A percentile compares a stretch with the other conserved stretches of the same genome.
Conservation (phyloP, 257 asterid genomes). For the Solanum gracilifrons region DNA sequence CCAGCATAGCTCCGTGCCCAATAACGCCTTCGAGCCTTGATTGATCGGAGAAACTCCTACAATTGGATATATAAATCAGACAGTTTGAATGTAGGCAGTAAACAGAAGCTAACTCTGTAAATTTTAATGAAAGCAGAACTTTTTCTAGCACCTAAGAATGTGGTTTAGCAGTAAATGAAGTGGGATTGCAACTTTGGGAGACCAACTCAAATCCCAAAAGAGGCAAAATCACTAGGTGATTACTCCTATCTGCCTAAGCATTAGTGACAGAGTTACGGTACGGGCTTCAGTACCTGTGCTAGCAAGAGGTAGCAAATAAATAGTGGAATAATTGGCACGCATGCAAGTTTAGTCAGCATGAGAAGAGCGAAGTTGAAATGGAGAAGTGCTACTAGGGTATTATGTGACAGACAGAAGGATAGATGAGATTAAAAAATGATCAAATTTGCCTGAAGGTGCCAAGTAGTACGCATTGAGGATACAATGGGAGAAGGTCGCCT, state of each 20-base stretch:
- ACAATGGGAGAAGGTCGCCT: neutral
- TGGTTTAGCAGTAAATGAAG: neutral
- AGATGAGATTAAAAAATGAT: neutral
- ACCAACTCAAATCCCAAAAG: neutral
- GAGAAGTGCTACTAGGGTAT: neutral
- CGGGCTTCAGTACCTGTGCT: neutral
- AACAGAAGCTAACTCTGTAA: neutral
- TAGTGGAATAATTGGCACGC: neutral
- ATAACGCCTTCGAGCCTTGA: slow-evolving; percentile 68
- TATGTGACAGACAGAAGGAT: neutral
- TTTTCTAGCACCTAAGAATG: neutral
- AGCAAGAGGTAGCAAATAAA: neutral
- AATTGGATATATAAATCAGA: slow-evolving; percentile 1
- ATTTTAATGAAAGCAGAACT: neutral
- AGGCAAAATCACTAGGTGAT: neutral
- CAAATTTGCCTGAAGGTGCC: neutral
- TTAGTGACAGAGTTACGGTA: neutral
- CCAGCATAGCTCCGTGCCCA: slow-evolving; percentile 99
- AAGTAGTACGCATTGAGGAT: neutral
- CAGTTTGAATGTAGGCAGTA: neutral
- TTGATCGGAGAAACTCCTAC: slow-evolving; percentile 75
- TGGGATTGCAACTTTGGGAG: neutral
- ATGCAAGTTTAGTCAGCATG: neutral
- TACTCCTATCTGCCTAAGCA: neutral
- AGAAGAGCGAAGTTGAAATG: neutral